Evolutionary conservation across 768 basidiomycete species (phyloP), one percentile per base, ranked within the genome.

Genomic region (Naganishia vaughanmartiniae): DNA sequence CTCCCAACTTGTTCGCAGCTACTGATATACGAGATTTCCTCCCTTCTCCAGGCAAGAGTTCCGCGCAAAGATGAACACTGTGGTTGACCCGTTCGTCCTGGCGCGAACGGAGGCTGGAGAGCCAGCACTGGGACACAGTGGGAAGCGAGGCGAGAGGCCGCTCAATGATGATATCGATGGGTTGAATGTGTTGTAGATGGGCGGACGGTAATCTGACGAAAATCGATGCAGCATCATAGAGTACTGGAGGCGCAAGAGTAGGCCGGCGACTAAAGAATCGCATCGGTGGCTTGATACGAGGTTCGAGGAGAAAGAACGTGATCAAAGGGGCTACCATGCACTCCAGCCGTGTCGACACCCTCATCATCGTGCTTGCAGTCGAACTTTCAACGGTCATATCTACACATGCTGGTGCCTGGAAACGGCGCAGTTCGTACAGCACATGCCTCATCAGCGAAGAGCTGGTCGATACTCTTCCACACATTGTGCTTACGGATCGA

Each of bases 1-100:
- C 31, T 24, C 31, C 69, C 3, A 2, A 28, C 24, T 7, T 15
- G 36, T 7, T 24, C 53, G 28, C 26, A 46, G 24, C 4, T 30
- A 24, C 28, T 63, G 45, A n/a, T 39, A n/a, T 17, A n/a, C n/a
- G n/a, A n/a, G n/a, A n/a, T 34, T 21, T 31, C 15, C 24, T n/a
- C 30, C 11, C 11, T 26, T 4, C 30, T 7, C 5, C 63, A 71
- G 70, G 9, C 65, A 71, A 57, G 60, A 46, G 51, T 71, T 66
- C 56, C 70, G 70, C 26, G 65, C 60, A 65, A 71, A 71, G 45
- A 65, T 65, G 55, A 67, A 72, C 66, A 72, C 71, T 30, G 65
- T 72, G 26, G 66, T 72, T 19, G 71, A 72, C 34, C 71, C 71
- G 34, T 63, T 72, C 28, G 60, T 57, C 15, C 46, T 66, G 14